These are phyloP conservation scores for Cronartium quercuum DNA, from an alignment of 1,284 basidiomycete genomes.

Conservation along the genomic window DNA sequence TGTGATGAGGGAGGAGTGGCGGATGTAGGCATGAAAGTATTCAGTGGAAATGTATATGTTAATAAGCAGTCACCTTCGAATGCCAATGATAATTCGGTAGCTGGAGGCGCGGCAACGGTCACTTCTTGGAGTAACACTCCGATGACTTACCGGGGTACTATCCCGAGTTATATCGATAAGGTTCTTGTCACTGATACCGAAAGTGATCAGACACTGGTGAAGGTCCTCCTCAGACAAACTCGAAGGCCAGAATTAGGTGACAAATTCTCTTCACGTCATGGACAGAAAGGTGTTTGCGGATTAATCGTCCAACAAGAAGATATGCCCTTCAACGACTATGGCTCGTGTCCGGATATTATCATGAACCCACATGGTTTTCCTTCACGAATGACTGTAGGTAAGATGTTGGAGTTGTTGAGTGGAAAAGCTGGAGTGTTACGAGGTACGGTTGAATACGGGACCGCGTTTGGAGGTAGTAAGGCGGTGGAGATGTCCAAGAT, in stretches of 20 bases:
- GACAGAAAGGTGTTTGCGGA: conserved; percentile 98
- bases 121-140: conserved; percentile 79
- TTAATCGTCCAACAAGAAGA: conserved; percentile 97
- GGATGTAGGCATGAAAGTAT: conserved; percentile 86
- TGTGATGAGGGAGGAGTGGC: conserved; percentile 88
- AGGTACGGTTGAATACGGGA: conserved; percentile 79
- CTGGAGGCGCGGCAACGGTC: conserved; percentile 51
- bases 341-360: conserved; percentile 88
- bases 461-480: conserved; percentile 89
- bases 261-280: conserved; percentile 97
- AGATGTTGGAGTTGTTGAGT: conserved; percentile 98
- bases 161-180: conserved; percentile 92
- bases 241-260: conserved; percentile 93
- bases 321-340: conserved; percentile 98
- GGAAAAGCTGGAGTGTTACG: conserved; percentile 85
- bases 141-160: conserved; percentile 75
- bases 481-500: conserved; percentile 98
- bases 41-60: conserved; percentile 88
- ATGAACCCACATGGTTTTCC: conserved; percentile 99
- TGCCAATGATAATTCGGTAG: conserved; percentile 60
- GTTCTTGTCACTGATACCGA: conserved; percentile 90
- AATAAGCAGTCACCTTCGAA: conserved; percentile 94
- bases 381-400: conserved; percentile 98
- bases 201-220: conserved; percentile 94
- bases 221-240: conserved; percentile 96